Evolutionary conservation across 2,329 filamentous ascomycete species (phyloP).

Genomic region (Dactylella cylindrospora): DNA sequence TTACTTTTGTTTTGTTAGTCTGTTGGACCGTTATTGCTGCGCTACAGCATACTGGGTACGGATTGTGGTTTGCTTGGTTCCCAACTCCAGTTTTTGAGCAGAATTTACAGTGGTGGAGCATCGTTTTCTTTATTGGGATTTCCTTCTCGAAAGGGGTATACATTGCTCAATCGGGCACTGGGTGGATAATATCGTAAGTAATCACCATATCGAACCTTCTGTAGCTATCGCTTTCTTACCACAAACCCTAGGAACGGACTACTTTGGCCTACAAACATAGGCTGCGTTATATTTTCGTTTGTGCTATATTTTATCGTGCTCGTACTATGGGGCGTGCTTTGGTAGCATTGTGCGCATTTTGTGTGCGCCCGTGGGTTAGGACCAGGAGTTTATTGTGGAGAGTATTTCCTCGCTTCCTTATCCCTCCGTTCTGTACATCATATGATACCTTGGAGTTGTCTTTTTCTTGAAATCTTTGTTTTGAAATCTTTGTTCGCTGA

Average conservation of each 20-base stretch:
- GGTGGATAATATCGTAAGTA: constrained; percentile 33
- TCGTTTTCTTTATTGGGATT: constrained; percentile 31
- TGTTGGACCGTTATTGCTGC: constrained; percentile 20
- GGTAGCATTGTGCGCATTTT: constrained; percentile 11
- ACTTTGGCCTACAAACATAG: constrained; percentile 28
- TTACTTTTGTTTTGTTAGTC: constrained; percentile 17
- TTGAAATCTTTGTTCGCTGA: too few relatives aligned
- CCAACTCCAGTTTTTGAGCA: constrained; percentile 25
- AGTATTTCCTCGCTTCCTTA: too few relatives aligned
- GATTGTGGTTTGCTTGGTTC: constrained; percentile 39
- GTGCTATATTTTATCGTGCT: constrained; percentile 39
- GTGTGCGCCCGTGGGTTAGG: too few relatives aligned
- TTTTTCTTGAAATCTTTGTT: too few relatives aligned
- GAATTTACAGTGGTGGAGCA: constrained; percentile 33
- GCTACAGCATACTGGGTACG: constrained; percentile 36
- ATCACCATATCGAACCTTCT: background rate
- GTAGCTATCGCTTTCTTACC: background rate
- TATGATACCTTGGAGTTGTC: too few relatives aligned
- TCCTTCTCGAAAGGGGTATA: constrained; percentile 31
- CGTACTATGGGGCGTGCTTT: constrained; percentile 38
- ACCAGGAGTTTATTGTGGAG: too few relatives aligned
- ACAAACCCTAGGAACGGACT: constrained; percentile 23
- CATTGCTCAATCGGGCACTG: constrained; percentile 14
- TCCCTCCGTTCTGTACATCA: too few relatives aligned
- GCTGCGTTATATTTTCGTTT: constrained; percentile 20